Evolutionary conservation across 225 moss, liverwort and hornwort species (phyloP), one percentile per base, ranked within the genome.

Genomic region (Anthoceros angustus): DNA sequence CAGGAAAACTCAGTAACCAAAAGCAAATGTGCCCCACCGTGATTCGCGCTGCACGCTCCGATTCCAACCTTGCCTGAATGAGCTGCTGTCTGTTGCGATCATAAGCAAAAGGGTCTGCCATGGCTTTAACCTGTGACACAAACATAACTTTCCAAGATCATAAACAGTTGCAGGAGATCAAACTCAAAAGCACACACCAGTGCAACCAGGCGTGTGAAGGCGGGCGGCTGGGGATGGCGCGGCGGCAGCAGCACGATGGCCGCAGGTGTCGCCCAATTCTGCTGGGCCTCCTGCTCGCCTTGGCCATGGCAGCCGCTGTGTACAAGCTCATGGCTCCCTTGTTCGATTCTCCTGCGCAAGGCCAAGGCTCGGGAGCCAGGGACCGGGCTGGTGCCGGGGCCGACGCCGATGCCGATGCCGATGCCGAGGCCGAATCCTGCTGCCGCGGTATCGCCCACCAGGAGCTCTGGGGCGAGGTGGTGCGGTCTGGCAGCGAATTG

Each of bases 101-200:
- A 42, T 98, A 98, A 2, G 98, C 92, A 42, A 98, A 98, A 12
- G 98, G 98, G 66, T 98, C 86, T 14, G 78, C 78, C 72, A 91
- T 71, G 42, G 83, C 78, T 78, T 92, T 92, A 10, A 92, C 95
- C 83, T 86, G 82, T 42, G 4, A 55, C 5, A 48, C 18, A 18
- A 6, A 18, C 46, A 2, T 12, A 48, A 48, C 46, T 48, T 18
- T 48, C n/a, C 1, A 18, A 48, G 46, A 48, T 48, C 14, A 48
- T 12, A 1, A 48, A 6, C 46, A 12, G 46, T 2, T 48, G 46
- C 18, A 16, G 2, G 16, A 67, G 43, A 67, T 25, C 14, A 14
- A 42, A 42, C 43, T 42, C 66, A 42, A 26, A 32, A 11, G 7
- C 46, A 43, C 12, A 48, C n/a, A 23, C 7, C 23, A 41, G 14